Evolutionary conservation across 371 early-diverging fungal genomes (phyloP).

Genomic region (Basidiobolus meristosporus): DNA sequence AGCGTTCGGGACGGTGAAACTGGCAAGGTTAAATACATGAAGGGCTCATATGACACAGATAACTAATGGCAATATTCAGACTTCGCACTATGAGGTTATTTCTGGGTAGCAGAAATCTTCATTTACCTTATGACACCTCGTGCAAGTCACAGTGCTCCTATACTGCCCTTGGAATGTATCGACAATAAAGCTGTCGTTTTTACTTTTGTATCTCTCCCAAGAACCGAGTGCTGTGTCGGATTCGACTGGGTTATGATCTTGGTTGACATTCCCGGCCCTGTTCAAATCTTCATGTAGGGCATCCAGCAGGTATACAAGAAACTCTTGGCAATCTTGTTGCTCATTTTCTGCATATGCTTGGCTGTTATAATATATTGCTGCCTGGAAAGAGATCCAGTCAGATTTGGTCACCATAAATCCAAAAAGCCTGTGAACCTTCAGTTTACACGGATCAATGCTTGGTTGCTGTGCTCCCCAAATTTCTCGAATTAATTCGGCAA

Average conservation of each 20-base stretch:
- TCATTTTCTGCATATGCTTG: constrained; percentile 45
- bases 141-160: constrained; percentile 52
- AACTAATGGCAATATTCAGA: no score
- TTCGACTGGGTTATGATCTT: no score
- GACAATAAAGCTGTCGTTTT: constrained; percentile 51
- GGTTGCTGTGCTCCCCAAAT: constrained; percentile 50
- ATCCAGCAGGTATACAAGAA: constrained; percentile 34
- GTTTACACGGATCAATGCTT: no score
- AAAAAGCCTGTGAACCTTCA: no score
- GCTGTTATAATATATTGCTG: no score
- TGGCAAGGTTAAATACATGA: constrained; percentile 45
- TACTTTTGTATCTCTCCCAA: constrained; percentile 36
- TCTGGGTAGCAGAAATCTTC: no score
- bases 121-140: constrained; percentile 33
- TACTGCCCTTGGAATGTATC: constrained; percentile 73
- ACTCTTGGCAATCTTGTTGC: constrained; percentile 57
- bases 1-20: no score
- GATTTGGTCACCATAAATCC: no score
- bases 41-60: constrained; percentile 50
- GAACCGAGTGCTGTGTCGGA: constrained; percentile 24
- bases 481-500: constrained; percentile 27
- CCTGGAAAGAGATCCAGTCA: no score
- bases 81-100: no score
- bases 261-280: constrained; percentile 37
- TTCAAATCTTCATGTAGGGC: constrained; percentile 53